A percentile compares a stretch with the other conserved stretches of the same genome.
Conservation (phyloP, 208 protist genomes). For the Willaertia magna region DNA sequence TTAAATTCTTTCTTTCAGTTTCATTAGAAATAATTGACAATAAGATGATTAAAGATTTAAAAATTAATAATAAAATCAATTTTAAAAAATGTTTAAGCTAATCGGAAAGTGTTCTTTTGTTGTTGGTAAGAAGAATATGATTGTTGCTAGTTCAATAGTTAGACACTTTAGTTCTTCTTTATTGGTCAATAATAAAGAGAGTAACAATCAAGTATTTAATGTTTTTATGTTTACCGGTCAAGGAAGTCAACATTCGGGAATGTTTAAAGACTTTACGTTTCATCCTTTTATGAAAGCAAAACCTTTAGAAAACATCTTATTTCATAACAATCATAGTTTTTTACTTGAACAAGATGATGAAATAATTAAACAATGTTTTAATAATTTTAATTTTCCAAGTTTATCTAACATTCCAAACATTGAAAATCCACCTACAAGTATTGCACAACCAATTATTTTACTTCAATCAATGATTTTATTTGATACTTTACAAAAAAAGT, state of each 20-base stretch:
- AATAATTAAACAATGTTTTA: neutral
- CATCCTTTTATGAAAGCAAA: neutral
- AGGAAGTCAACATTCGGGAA: neutral
- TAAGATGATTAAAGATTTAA: too few species aligned
- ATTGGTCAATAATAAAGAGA: too few species aligned
- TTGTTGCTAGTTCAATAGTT: too few species aligned
- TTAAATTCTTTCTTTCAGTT: neutral
- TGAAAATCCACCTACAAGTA: neutral
- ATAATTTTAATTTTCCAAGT: neutral
- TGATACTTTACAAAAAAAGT: neutral
- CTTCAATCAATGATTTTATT: neutral
- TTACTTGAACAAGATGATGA: neutral
- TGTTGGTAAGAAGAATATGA: too few species aligned
- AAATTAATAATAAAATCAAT: too few species aligned
- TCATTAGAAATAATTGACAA: too few species aligned
- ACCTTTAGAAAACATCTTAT: neutral
- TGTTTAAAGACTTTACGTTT: neutral
- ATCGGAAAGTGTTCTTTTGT: too few species aligned
- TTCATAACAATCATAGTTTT: neutral
- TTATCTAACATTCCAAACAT: neutral
- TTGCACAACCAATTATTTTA: neutral
- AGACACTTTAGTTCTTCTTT: too few species aligned
- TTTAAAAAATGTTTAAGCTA: too few species aligned
- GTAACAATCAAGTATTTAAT: neutral
- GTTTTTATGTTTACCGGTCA: neutral